Percentiles rank a stretch among this genome's conserved stretches.
phyloP scores from a whole-genome alignment of 2,329 filamentous ascomycete species.

The Nakataea oryzae region DNA sequence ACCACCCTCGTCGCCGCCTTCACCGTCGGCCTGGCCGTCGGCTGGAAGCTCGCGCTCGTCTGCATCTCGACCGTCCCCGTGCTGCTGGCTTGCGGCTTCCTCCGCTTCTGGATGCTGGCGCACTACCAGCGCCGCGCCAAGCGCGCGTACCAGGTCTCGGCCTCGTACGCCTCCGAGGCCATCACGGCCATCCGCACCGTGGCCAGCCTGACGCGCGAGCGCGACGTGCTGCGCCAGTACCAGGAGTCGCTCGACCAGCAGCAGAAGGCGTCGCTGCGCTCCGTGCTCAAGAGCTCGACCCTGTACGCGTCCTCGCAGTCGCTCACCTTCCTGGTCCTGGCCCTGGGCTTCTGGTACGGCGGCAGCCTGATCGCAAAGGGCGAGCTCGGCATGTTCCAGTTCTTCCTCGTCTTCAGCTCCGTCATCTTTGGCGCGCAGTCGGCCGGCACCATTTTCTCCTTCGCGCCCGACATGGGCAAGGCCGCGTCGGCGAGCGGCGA shows the following conservation, averaged over 20 bases:
- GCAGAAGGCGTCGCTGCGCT: slow-evolving; percentile 56
- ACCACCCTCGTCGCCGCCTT: slow-evolving; percentile 73
- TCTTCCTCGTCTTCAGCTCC: slow-evolving; percentile 83
- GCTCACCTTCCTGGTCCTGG: slow-evolving; percentile 71
- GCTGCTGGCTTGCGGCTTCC: slow-evolving; percentile 27
- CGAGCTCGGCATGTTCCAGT: slow-evolving; percentile 73
- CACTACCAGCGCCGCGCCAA: slow-evolving; percentile 73
- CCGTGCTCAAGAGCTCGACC: slow-evolving; percentile 63
- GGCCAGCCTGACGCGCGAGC: slow-evolving; percentile 78
- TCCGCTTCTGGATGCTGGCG: slow-evolving; percentile 54
- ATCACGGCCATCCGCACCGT: slow-evolving; percentile 92
- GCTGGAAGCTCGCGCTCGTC: slow-evolving; percentile 33
- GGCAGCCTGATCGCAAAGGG: slow-evolving; percentile 59
- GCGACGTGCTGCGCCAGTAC: slow-evolving; percentile 68
- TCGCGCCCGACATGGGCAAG: slow-evolving; percentile 88
- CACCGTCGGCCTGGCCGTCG: slow-evolving; percentile 29
- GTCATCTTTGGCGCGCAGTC: slow-evolving; percentile 90
- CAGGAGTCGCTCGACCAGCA: slow-evolving; percentile 55
- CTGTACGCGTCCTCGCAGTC: slow-evolving; percentile 82
- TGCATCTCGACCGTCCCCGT: slow-evolving; percentile 27
- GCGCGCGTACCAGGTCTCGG: slow-evolving; percentile 67
- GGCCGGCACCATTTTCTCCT: slow-evolving; percentile 80
- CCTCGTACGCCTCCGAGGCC: slow-evolving; percentile 83
- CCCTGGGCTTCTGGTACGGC: slow-evolving; percentile 89
- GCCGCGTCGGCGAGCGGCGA: slow-evolving; percentile 74